Percentiles rank a stretch among this genome's conserved stretches.
Conservation (phyloP, 495 filamentous ascomycete species). For the Letharia columbiana region DNA sequence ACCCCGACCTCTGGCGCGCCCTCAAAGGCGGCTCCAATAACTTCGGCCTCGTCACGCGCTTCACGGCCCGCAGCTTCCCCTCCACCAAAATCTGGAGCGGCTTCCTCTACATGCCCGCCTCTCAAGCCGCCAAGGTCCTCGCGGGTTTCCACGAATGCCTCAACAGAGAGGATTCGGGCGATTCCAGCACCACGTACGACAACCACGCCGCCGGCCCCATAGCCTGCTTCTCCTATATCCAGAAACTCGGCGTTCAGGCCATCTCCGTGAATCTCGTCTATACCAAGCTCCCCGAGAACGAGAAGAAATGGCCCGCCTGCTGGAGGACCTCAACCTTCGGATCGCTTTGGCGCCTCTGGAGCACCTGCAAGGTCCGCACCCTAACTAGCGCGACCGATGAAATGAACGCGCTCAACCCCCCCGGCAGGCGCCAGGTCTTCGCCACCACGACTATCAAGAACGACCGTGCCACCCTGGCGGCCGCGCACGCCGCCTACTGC, state of each 20-base stretch:
- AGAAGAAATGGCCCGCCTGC: conserved; percentile 51
- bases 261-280: conserved; percentile 64
- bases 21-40: conserved; percentile 46
- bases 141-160: conserved; percentile 25
- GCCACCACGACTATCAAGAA: conserved; percentile 32
- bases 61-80: conserved; percentile 21
- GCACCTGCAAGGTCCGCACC: conserved; percentile 28
- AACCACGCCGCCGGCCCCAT: conserved; percentile 31
- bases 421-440: conserved; percentile 28
- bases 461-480: conserved; percentile 26
- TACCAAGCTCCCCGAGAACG: conserved; percentile 51
- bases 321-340: conserved; percentile 39
- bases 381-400: conserved; percentile 28
- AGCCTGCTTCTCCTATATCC: conserved; percentile 30
- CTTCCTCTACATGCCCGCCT: conserved; percentile 29
- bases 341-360: conserved; percentile 30
- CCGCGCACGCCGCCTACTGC: conserved; percentile 24
- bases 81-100: conserved; percentile 45
- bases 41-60: conserved; percentile 42
- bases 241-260: conserved; percentile 46
- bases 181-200: conserved; percentile 19
- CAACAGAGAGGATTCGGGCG: conserved; percentile 8
- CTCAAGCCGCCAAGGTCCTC: conserved; percentile 27
- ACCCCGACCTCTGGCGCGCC: conserved; percentile 42
- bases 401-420: conserved; percentile 25